A percentile compares a stretch with the other conserved stretches of the same genome.
Conservation (phyloP, 495 filamentous ascomycete genomes). For the Annulohypoxylon nitens region DNA sequence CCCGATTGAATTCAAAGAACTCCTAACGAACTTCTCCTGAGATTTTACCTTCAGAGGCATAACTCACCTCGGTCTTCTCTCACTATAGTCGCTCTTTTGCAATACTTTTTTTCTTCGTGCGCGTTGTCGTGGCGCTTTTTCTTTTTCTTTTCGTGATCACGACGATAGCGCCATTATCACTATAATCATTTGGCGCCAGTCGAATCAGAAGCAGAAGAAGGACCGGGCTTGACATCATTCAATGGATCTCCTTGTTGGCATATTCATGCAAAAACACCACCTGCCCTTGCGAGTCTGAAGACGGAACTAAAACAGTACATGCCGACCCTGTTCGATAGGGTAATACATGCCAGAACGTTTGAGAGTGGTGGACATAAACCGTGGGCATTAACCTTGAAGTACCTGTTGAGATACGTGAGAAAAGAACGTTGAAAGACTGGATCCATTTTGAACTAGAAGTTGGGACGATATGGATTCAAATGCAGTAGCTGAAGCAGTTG, state of each 20-base stretch:
- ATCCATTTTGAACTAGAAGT: conserved; percentile 8
- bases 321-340: conserved; percentile 18
- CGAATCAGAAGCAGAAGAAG: conserved; percentile 6
- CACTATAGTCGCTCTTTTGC: conserved; percentile 37
- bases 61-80: conserved; percentile 28
- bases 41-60: conserved; percentile 35
- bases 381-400: conserved; percentile 5
- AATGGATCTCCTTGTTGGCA: conserved; percentile 38
- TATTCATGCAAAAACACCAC: conserved; percentile 36
- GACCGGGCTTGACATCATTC: conserved; percentile 24
- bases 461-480: conserved; percentile 38
- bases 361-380: conserved; percentile 17
- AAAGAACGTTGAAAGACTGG: not conserved
- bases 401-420: conserved; percentile 1
- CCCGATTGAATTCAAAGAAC: conserved; percentile 35
- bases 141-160: conserved; percentile 20
- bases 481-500: conserved; percentile 17
- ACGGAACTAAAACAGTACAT: conserved; percentile 36
- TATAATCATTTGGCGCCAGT: conserved; percentile 5
- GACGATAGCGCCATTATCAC: conserved; percentile 5
- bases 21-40: conserved; percentile 43
- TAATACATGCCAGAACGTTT: conserved; percentile 3
- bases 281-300: conserved; percentile 40
- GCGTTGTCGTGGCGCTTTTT: conserved; percentile 4
- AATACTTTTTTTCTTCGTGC: conserved; percentile 10